Evolutionary conservation across 208 protist species (phyloP), one percentile per base, ranked within the genome.

Genomic region (Hexamita inflata): DNA sequence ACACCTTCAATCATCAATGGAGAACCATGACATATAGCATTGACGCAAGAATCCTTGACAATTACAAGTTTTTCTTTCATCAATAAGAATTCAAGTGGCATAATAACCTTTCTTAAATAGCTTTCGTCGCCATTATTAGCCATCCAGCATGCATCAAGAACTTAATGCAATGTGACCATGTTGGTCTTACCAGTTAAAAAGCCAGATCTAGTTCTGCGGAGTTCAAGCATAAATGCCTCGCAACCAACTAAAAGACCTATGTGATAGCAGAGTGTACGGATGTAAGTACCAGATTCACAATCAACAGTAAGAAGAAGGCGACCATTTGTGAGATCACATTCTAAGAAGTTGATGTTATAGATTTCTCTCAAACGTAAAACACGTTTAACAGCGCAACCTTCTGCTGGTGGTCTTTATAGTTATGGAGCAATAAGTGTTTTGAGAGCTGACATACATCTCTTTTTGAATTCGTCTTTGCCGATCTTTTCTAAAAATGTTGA

Each of bases 201-300:
- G 59, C 97, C 97, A 11, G 94, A 97, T 45, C 94, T 88, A 73
- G 95, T 92, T 76, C 96, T 88, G 58, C 95, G 88, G 66, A 99
- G 92, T 86, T 99, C 95, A 82, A 97, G 89, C 94, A 99, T 98
- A 82, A 98, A 92, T 75, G 90, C 95, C 76, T 94, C 94, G 58
- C 90, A 88, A 62, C 95, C 95, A 34, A 98, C 86, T 39, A 98
- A 85, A 1, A 98, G 85, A 76, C 97, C 97, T 24, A 99, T 82
- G 84, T 99, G 97, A 7, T 97, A 93, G 81, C 95, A 99, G 34
- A 99, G 92, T 9, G 95, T 98, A 83, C 97, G 90, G 78, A 99
- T 97, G 83, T 99, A 99, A 4, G 97, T 99, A 78, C 97, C 97
- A 19, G 96, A 95, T 86, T 99, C 92, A 84, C 97, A 99, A 74